Base-by-base conservation (phyloP, 768 basidiomycete species). In the Amanita polypyramis region DNA sequence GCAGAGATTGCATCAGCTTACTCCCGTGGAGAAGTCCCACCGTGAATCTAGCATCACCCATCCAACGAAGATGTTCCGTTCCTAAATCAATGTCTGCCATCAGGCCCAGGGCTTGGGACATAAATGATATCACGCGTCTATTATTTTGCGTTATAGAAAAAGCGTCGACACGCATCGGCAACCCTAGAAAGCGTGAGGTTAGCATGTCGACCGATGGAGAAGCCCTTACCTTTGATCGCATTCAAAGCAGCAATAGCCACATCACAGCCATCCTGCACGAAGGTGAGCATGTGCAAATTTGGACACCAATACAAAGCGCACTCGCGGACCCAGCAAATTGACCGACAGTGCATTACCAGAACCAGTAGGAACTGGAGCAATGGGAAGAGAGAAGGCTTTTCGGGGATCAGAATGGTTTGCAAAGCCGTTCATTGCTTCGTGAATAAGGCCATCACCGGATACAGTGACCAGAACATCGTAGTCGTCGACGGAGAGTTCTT, bases 71-170 rank as follows among this genome's bases (percentile, higher is more conserved):
- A 55, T 87, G 67, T 51, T 93, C 90, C 1, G 91, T 94, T 47
- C 84, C 84, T 38, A 87, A 64, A 63, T 92, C 90, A 34, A 90
- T 51, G 52, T 93, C 88, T 2, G 91, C 88, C 79, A 91, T 85
- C 27, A 94, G 69, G 2, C 91, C 91, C 17, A 88, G 58, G 2
- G 82, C 74, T 65, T 91, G 88, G 0, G 85, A 80, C 79, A 93
- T 81, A 69, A 88, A 93, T 11, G 86, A 88, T 57, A 86, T 70
- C 2, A 69, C 70, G 5, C 75, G 70, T 53, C 74, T 80, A 42
- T 70, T 74, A 8, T 70, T 70, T 57, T 92, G 89, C 0, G 71
- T 76, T n/a, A 94, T 58, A 0, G 88, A 85, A 57, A 83, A 85
- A 17, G 91, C 52, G 59, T 94, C 90, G 20, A 83, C 69, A 51